Evolutionary conservation across 805 yeast genomes (phyloP).

Genomic region (Saccharomycopsis synnaedendra): DNA sequence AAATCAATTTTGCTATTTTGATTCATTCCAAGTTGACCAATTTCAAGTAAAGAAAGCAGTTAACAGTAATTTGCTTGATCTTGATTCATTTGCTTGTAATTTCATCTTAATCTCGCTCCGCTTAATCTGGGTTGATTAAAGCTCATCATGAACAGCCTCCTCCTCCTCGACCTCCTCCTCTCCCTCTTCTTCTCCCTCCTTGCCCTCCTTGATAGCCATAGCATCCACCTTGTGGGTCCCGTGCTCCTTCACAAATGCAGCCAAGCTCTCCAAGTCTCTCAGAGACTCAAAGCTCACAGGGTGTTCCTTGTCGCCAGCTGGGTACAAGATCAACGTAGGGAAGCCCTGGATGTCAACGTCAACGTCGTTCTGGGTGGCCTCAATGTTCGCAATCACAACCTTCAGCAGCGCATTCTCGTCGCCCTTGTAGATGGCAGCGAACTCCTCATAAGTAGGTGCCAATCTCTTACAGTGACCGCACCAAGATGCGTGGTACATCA

Average conservation of each 20-base stretch:
- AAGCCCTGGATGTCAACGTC: constrained; percentile 75
- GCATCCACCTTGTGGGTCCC: constrained; percentile 59
- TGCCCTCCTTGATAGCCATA: constrained; percentile 24
- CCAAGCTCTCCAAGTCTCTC: constrained; percentile 64
- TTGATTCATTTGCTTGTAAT: too few species aligned
- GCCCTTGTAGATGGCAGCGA: constrained; percentile 55
- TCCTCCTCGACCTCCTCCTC: constrained; percentile 20
- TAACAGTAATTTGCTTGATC: too few species aligned
- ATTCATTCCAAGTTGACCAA: too few species aligned
- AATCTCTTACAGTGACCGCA: constrained; percentile 92
- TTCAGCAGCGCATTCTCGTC: constrained; percentile 37
- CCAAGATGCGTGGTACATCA: constrained; percentile 96
- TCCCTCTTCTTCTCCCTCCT: constrained; percentile 23
- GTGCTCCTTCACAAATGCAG: constrained; percentile 56
- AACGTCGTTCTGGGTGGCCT: constrained; percentile 85
- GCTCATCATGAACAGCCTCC: constrained; percentile 16
- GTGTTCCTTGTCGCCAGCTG: constrained; percentile 65
- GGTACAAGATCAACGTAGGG: constrained; percentile 87
- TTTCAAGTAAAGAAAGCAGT: too few species aligned
- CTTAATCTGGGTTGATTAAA: constrained; percentile 4
- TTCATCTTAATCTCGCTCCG: neutral
- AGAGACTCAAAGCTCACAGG: constrained; percentile 58
- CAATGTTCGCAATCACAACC: constrained; percentile 75
- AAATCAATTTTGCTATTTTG: too few species aligned
- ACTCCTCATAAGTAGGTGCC: constrained; percentile 81